Percentiles rank a stretch among this genome's conserved stretches.
phyloP scores from a whole-genome alignment of 2,329 filamentous ascomycete genomes.

The Didymella exigua region DNA sequence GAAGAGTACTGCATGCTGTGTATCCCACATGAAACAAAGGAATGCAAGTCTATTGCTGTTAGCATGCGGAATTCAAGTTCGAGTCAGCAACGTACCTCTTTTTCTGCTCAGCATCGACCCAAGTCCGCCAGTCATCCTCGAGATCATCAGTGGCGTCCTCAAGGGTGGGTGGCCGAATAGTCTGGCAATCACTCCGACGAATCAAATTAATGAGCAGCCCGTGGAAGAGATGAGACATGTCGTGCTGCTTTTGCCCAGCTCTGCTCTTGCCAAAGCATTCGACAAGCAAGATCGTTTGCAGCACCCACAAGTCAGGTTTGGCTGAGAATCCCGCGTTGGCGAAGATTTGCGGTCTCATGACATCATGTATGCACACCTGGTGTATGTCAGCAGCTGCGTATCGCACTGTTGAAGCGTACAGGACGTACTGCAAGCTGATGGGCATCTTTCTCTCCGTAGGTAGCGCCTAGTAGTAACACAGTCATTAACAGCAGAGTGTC shows the following conservation, averaged over 20 bases:
- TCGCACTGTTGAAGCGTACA: not conserved
- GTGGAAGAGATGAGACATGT: conserved; percentile 67
- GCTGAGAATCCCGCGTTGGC: conserved; percentile 62
- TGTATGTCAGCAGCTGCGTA: conserved; percentile 1
- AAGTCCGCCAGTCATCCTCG: conserved; percentile 58
- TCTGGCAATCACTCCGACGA: conserved; percentile 59
- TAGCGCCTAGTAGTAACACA: conserved; percentile 65
- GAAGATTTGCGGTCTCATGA: conserved; percentile 65
- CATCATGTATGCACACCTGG: conserved; percentile 64
- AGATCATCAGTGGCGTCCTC: conserved; percentile 49
- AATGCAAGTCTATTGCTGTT: conserved; percentile 54
- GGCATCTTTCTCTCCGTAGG: conserved; percentile 63
- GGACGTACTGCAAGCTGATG: conserved; percentile 61
- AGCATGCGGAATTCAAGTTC: not conserved
- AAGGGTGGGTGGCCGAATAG: conserved; percentile 47
- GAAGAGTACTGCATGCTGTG: conserved; percentile 67
- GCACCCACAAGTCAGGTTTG: conserved; percentile 64
- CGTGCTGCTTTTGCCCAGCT: conserved; percentile 67
- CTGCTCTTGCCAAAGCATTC: conserved; percentile 69
- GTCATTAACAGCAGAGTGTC: conserved; percentile 62
- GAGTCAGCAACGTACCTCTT: conserved; percentile 52
- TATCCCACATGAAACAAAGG: conserved; percentile 70
- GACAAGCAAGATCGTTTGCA: conserved; percentile 66
- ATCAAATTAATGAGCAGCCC: conserved; percentile 62
- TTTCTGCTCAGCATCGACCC: conserved; percentile 63